phyloP scores from a whole-genome alignment of 257 asterid genomes.

The Cynanchum wilfordii region DNA sequence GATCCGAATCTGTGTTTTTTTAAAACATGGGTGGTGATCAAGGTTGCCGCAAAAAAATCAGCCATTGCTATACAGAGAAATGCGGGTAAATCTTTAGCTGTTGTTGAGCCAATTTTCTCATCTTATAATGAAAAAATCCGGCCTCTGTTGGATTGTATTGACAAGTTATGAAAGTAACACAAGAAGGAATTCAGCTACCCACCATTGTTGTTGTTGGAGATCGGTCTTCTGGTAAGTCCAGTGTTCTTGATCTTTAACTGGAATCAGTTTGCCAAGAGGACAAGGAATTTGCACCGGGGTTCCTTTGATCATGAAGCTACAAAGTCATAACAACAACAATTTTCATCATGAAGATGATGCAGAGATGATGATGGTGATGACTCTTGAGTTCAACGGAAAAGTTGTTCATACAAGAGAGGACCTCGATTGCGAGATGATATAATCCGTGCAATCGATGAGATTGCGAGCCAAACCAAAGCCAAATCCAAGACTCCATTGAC shows the following conservation, averaged over 20 bases:
- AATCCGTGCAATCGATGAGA: constrained; percentile 8
- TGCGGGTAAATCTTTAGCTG: too few relatives aligned
- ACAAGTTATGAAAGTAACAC: constrained; percentile 15
- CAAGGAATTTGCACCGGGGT: constrained; percentile 22
- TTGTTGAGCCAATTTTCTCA: not conserved
- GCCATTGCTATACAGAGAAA: too few relatives aligned
- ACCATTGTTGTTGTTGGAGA: constrained; percentile 24
- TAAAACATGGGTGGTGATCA: too few relatives aligned
- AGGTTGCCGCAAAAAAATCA: too few relatives aligned
- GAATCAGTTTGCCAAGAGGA: constrained; percentile 21
- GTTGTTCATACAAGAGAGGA: not conserved
- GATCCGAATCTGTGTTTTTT: too few relatives aligned
- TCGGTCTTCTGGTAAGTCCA: constrained; percentile 17
- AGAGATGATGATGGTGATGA: too few relatives aligned
- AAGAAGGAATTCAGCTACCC: constrained; percentile 21
- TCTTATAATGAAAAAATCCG: too few relatives aligned
- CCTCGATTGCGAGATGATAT: constrained; percentile 3
- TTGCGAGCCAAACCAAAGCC: constrained; percentile 9
- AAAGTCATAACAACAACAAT: too few relatives aligned
- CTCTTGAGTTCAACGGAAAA: not conserved
- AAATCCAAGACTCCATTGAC: constrained; percentile 11
- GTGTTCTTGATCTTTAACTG: constrained; percentile 18
- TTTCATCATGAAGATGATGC: too few relatives aligned
- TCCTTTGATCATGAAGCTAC: constrained; percentile 23
- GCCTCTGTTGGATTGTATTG: constrained; percentile 14